These are phyloP conservation scores for Hypomyces perniciosus DNA, from an alignment of 2,329 filamentous ascomycete genomes.

Conservation along the genomic window DNA sequence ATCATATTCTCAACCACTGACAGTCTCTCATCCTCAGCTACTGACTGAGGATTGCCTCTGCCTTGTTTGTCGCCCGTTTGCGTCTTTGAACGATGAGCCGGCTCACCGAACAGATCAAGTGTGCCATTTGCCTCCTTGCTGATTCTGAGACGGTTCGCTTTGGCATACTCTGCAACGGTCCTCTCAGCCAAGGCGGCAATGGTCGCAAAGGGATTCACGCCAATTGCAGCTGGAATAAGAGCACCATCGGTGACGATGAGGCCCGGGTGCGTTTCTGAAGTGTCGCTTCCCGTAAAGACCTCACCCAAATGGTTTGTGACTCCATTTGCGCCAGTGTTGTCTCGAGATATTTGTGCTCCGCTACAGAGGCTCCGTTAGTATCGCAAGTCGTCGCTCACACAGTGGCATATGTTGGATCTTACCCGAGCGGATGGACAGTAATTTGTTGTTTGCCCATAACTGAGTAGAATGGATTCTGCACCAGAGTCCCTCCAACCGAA, in stretches of 20 bases:
- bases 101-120: conserved; percentile 50
- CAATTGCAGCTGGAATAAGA: conserved; percentile 55
- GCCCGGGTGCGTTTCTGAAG: conserved; percentile 46
- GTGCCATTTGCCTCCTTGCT: conserved; percentile 39
- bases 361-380: conserved; percentile 23
- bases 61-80: background rate
- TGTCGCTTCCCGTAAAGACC: conserved; percentile 48
- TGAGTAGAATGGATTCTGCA: conserved; percentile 53
- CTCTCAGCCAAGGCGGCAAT: conserved; percentile 64
- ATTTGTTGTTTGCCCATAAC: conserved; percentile 51
- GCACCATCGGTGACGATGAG: conserved; percentile 58
- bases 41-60: background rate
- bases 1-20: background rate
- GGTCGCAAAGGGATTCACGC: conserved; percentile 63
- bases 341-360: conserved; percentile 56
- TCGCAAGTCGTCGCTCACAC: background rate
- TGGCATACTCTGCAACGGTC: conserved; percentile 47
- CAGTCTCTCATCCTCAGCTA: background rate
- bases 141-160: conserved; percentile 36
- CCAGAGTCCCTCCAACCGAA: conserved; percentile 53
- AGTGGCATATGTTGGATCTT: conserved; percentile 16
- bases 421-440: conserved; percentile 58
- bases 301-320: conserved; percentile 57
- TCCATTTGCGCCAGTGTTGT: conserved; percentile 51
- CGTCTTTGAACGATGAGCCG: conserved; percentile 29